phyloP scores from a whole-genome alignment of 495 filamentous ascomycete genomes.

The Aspergillus carlsbadensis region DNA sequence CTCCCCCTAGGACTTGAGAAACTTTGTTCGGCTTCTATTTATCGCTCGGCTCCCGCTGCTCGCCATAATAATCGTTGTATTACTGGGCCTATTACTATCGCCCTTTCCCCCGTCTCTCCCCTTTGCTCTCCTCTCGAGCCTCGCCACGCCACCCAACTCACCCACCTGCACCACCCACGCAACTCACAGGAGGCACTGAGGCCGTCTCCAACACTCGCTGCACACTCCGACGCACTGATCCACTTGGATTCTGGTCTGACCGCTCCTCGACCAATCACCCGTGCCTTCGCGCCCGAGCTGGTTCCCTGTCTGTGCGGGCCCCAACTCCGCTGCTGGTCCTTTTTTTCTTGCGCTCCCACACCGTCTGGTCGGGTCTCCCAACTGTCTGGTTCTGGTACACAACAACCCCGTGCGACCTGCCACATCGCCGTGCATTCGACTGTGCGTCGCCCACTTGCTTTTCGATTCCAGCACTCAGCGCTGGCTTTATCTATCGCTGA shows the following conservation, averaged over 20 bases:
- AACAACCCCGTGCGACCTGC: conserved; percentile 22
- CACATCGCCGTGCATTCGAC: conserved; percentile 1
- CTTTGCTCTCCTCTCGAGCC: background rate
- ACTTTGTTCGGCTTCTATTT: conserved; percentile 25
- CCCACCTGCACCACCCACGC: background rate
- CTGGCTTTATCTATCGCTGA: background rate
- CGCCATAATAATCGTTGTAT: conserved; percentile 3
- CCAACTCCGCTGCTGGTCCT: background rate
- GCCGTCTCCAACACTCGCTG: background rate
- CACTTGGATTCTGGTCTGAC: conserved; percentile 17
- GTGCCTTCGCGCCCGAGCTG: conserved; percentile 10
- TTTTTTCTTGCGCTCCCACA: conserved; percentile 10
- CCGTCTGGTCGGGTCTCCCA: conserved; percentile 30
- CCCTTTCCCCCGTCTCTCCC: background rate
- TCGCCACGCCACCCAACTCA: background rate
- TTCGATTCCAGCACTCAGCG: background rate
- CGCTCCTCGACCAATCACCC: conserved; percentile 22
- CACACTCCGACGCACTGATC: background rate
- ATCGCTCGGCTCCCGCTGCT: conserved; percentile 19
- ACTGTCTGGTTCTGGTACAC: conserved; percentile 26
- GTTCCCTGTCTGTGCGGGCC: conserved; percentile 10
- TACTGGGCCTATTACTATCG: background rate
- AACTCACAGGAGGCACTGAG: too few species aligned
- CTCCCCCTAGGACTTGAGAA: too few species aligned
- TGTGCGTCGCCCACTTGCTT: background rate